Base-by-base conservation (phyloP, 106 monocot species). In the Amphibolis antarctica region DNA sequence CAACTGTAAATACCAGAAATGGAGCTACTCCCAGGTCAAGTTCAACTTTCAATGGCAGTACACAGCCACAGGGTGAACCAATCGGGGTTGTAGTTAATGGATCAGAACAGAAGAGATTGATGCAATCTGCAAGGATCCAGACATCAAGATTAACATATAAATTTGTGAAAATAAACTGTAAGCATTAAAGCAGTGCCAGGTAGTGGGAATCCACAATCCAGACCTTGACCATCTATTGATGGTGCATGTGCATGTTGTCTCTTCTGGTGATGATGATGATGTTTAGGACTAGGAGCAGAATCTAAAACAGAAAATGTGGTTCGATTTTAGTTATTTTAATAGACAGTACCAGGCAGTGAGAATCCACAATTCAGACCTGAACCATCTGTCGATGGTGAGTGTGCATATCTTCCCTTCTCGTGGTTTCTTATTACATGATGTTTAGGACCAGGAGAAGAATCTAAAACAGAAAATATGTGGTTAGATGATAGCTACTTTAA, bases 1-100 rank as follows among this genome's bases (percentile, higher is more conserved):
- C 74, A 21, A 77, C 79, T 51, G 76, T 72, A 68, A 89, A 83
- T 63, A 94, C 68, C 44, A 70, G 70, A 80, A 79, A 81, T 28
- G 86, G 74, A 47, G 77, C 70, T 23, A 94, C 71, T 30, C 73
- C 81, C 18, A 94, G 73, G 53, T 89, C 89, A 63, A 94, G 75
- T 42, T 79, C 77, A 42, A 89, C 75, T 84, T 75, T 62, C 55
- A 94, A 73, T 11, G 93, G 93, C 9, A 73, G 81, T 23, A 94
- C 86, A 74, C 93, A 94, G 28, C 81, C 93, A 79, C 93, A 94
- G 20, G 93, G 93, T 20, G 93, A 86, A 28, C 81, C 93, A 66
- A 86, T 67, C 62, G 89, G 83, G 68, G 83, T 77, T 47, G 62
- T 52, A 29, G 89, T 94, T 45, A 86, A 64, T 12, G 89, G 83